Percentiles rank a stretch among this genome's conserved stretches.
These are phyloP conservation scores for Leccinum insigne DNA, from an alignment of 1,284 basidiomycete species.

Conservation along the genomic window DNA sequence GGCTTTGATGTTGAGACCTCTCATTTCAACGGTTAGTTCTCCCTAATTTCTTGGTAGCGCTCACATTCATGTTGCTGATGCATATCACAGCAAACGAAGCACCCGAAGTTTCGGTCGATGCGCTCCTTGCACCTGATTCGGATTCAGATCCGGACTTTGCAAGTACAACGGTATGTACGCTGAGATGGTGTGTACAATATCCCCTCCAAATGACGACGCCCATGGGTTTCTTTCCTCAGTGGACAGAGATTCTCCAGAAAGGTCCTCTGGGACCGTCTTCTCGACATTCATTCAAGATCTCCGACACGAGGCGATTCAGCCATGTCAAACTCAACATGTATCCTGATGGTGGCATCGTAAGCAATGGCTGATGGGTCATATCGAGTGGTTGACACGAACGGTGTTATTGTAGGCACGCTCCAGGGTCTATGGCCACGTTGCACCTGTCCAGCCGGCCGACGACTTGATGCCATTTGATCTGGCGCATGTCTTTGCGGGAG, in stretches of 20 bases:
- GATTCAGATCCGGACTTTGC: constrained; percentile 42
- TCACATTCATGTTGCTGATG: background rate
- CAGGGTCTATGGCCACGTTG: constrained; percentile 83
- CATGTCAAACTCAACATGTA: constrained; percentile 95
- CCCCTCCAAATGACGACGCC: background rate
- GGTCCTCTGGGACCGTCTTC: constrained; percentile 79
- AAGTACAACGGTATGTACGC: constrained; percentile 52
- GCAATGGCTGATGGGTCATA: constrained; percentile 30
- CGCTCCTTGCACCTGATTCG: constrained; percentile 49
- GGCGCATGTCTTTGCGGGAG: constrained; percentile 91
- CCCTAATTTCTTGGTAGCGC: background rate
- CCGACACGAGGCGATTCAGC: constrained; percentile 57
- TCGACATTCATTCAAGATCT: constrained; percentile 83
- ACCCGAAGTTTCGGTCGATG: constrained; percentile 76
- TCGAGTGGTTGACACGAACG: constrained; percentile 6
- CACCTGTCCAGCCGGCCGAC: constrained; percentile 59
- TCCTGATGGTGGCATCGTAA: constrained; percentile 94
- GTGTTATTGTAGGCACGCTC: constrained; percentile 72
- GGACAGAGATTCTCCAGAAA: constrained; percentile 79
- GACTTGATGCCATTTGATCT: constrained; percentile 69
- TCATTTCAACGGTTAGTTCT: constrained; percentile 81
- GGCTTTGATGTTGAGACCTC: constrained; percentile 96
- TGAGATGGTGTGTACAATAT: background rate
- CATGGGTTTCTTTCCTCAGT: constrained; percentile 46
- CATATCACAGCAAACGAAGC: constrained; percentile 81